Conservation (phyloP, 345 rosid genomes). For the Populus tremula region DNA sequence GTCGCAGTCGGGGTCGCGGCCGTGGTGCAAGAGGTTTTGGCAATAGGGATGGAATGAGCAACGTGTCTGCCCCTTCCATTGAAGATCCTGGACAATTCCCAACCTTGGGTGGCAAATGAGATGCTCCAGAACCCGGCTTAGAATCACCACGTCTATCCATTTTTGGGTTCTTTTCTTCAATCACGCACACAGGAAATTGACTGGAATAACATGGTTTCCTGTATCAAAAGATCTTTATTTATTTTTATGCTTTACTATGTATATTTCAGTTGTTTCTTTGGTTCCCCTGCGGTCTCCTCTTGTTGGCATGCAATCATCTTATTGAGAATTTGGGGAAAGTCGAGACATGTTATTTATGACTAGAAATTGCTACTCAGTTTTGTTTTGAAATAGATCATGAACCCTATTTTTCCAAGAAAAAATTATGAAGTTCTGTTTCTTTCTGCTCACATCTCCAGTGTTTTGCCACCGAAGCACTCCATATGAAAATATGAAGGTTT, state of each 20-base stretch:
- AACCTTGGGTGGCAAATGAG: constrained; percentile 60
- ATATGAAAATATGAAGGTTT: no score
- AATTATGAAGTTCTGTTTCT: neutral
- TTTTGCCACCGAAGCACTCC: no score
- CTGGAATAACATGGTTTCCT: constrained; percentile 39
- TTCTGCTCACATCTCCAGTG: neutral
- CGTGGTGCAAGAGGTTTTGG: constrained; percentile 42
- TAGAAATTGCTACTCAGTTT: constrained; percentile 20
- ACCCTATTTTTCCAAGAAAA: neutral
- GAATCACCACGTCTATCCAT: constrained; percentile 6
- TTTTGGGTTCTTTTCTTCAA: constrained; percentile 28
- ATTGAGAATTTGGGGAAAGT: constrained; percentile 18
- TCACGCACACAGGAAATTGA: constrained; percentile 29
- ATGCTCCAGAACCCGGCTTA: constrained; percentile 6
- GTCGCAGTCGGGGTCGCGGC: constrained; percentile 47
- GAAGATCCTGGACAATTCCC: constrained; percentile 71
- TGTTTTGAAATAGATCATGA: constrained; percentile 6
- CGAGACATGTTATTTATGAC: constrained; percentile 18
- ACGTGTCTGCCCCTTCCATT: constrained; percentile 51
- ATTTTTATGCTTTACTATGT: constrained; percentile 32
- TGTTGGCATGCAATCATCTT: constrained; percentile 17
- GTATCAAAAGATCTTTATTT: constrained; percentile 17
- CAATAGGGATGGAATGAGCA: constrained; percentile 19
- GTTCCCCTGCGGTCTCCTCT: constrained; percentile 13
- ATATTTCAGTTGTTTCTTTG: constrained; percentile 30